These are phyloP conservation scores for Pezicula carpinea DNA, from an alignment of 2,329 filamentous ascomycete species.

Conservation along the genomic window DNA sequence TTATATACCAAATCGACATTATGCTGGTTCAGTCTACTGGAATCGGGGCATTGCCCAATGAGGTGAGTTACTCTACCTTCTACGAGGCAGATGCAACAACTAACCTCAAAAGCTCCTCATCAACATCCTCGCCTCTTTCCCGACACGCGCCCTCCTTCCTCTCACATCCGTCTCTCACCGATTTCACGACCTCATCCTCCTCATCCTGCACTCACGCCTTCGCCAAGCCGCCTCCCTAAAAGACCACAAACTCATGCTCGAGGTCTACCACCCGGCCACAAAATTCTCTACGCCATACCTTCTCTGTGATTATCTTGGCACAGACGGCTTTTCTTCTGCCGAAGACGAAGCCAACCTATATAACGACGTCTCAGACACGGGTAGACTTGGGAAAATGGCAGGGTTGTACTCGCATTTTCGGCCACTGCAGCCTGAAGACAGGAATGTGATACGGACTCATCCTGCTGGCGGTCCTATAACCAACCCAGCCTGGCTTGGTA, in stretches of 20 bases:
- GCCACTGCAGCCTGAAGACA: constrained; percentile 53
- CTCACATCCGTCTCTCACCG: constrained; percentile 56
- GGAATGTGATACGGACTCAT: constrained; percentile 33
- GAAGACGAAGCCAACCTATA: constrained; percentile 35
- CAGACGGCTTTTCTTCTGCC: constrained; percentile 36
- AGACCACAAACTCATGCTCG: constrained; percentile 66
- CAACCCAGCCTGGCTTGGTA: constrained; percentile 27
- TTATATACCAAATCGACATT: constrained; percentile 6
- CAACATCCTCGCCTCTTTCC: constrained; percentile 42
- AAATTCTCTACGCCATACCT: constrained; percentile 66
- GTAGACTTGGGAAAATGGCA: constrained; percentile 43
- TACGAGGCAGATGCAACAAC: neutral
- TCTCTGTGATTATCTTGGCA: constrained; percentile 63
- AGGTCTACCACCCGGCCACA: constrained; percentile 71
- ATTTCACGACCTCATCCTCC: constrained; percentile 58
- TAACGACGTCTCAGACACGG: constrained; percentile 31
- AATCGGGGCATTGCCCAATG: constrained; percentile 19
- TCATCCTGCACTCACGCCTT: constrained; percentile 61
- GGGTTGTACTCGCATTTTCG: constrained; percentile 67
- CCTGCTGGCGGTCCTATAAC: constrained; percentile 34
- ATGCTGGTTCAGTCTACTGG: constrained; percentile 10
- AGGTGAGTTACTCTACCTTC: constrained; percentile 11
- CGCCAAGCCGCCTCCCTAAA: constrained; percentile 49
- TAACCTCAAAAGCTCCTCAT: constrained; percentile 41
- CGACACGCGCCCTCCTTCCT: constrained; percentile 48